Conservation (phyloP, 495 filamentous ascomycete species). For the Pyrenula aspistea region DNA sequence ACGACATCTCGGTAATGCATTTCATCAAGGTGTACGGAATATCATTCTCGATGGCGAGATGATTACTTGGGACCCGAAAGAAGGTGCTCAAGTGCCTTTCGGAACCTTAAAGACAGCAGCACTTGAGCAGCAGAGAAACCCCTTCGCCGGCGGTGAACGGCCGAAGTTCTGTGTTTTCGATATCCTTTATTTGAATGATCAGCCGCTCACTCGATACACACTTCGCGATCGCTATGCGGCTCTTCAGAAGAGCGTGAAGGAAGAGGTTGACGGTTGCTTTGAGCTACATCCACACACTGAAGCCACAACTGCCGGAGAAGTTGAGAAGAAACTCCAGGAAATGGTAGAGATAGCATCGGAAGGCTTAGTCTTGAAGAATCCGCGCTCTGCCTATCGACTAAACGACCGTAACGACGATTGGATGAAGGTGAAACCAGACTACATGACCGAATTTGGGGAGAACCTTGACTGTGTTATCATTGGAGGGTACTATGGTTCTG, state of each 20-base stretch:
- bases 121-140: constrained; percentile 67
- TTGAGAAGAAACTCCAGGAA: constrained; percentile 66
- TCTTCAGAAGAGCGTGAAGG: constrained; percentile 50
- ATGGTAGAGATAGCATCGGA: constrained; percentile 84
- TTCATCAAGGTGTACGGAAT: constrained; percentile 63
- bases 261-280: constrained; percentile 58
- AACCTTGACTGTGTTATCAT: constrained; percentile 80
- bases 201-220: constrained; percentile 66
- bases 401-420: constrained; percentile 93
- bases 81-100: constrained; percentile 76
- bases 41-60: constrained; percentile 95
- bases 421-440: constrained; percentile 99
- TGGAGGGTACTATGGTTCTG: constrained; percentile 87
- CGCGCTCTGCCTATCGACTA: constrained; percentile 69
- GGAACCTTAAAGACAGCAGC: constrained; percentile 92
- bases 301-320: constrained; percentile 52
- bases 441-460: constrained; percentile 96
- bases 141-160: constrained; percentile 56
- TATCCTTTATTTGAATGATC: constrained; percentile 77
- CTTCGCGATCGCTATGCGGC: constrained; percentile 72
- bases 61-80: constrained; percentile 93
- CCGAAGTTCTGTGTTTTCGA: constrained; percentile 84
- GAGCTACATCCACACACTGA: constrained; percentile 69
- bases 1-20: constrained; percentile 65
- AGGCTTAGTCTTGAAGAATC: constrained; percentile 90